A percentile compares a stretch with the other conserved stretches of the same genome.
These are phyloP conservation scores for Trametopsis cervina DNA, from an alignment of 768 basidiomycete genomes.

Conservation along the genomic window DNA sequence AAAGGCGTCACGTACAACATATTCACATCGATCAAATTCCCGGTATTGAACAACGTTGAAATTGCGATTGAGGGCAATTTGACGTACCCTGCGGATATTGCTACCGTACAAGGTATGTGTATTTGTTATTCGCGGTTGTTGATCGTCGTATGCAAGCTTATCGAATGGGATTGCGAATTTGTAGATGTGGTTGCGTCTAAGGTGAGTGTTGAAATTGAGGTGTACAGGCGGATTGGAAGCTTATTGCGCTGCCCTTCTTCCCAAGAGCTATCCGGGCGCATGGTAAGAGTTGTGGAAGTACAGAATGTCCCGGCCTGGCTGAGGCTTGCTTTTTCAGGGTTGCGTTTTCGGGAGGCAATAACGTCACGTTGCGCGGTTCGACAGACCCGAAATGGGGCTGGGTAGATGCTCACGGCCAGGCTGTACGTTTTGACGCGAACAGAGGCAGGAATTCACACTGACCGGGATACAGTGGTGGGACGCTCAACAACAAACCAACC, in stretches of 20 bases:
- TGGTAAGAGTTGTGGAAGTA: constrained; percentile 27
- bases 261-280: constrained; percentile 34
- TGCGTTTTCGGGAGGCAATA: constrained; percentile 44
- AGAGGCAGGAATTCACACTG: neutral
- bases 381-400: constrained; percentile 55
- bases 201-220: constrained; percentile 24
- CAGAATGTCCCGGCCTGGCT: neutral
- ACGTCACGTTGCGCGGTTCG: constrained; percentile 52
- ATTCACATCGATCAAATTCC: constrained; percentile 52
- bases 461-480: constrained; percentile 48
- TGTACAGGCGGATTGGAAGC: neutral
- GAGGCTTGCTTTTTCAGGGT: constrained; percentile 33
- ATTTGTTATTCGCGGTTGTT: no score
- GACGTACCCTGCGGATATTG: constrained; percentile 46
- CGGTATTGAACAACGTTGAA: constrained; percentile 47
- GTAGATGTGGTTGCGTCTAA: constrained; percentile 31
- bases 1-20: constrained; percentile 55
- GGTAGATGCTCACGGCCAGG: constrained; percentile 54
- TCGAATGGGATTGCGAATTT: no score
- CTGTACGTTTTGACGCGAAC: constrained; percentile 11
- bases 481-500: constrained; percentile 41
- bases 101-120: constrained; percentile 41
- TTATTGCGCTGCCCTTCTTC: no score
- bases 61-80: constrained; percentile 51
- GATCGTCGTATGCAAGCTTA: neutral